phyloP scores from a whole-genome alignment of 2,329 filamentous ascomycete genomes.

The Trichoderma sp. region DNA sequence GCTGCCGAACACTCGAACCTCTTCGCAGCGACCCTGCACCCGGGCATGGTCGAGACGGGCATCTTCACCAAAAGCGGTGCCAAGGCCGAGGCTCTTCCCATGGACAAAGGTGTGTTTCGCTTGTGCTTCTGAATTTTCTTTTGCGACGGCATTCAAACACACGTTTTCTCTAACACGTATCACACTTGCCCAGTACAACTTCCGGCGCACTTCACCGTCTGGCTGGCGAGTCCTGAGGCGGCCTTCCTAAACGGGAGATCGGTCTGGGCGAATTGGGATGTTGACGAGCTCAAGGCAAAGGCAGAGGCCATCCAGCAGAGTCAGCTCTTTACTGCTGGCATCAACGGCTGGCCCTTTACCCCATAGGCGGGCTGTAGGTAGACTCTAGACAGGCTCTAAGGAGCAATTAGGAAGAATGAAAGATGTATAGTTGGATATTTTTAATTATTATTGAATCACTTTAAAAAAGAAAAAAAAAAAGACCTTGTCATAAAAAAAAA shows the following conservation, averaged over 20 bases:
- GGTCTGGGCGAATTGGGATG: slow-evolving; percentile 52
- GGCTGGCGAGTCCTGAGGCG: slow-evolving; percentile 45
- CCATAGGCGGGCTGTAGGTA: neutral
- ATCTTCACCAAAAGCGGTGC: slow-evolving; percentile 26
- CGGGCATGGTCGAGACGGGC: slow-evolving; percentile 28
- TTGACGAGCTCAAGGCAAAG: slow-evolving; percentile 45
- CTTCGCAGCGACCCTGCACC: slow-evolving; percentile 27
- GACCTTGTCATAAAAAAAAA: neutral
- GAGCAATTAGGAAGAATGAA: neutral
- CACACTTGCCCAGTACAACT: slow-evolving; percentile 27
- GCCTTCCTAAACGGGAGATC: slow-evolving; percentile 46
- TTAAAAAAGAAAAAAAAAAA: neutral
- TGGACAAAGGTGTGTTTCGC: slow-evolving; percentile 24
- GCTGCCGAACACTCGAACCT: slow-evolving; percentile 28
- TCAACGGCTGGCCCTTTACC: slow-evolving; percentile 15
- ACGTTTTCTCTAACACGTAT: neutral
- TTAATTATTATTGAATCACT: neutral
- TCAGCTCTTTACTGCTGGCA: slow-evolving; percentile 9
- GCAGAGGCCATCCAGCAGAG: slow-evolving; percentile 3
- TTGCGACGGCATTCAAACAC: neutral
- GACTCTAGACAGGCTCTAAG: neutral
- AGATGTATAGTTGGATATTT: neutral
- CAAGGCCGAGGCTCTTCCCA: slow-evolving; percentile 25
- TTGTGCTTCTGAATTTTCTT: neutral
- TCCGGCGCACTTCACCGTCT: slow-evolving; percentile 43